Evolutionary conservation across 2,329 filamentous ascomycete species (phyloP), one percentile per base, ranked within the genome.

Genomic region (Teratosphaeria destructans): DNA sequence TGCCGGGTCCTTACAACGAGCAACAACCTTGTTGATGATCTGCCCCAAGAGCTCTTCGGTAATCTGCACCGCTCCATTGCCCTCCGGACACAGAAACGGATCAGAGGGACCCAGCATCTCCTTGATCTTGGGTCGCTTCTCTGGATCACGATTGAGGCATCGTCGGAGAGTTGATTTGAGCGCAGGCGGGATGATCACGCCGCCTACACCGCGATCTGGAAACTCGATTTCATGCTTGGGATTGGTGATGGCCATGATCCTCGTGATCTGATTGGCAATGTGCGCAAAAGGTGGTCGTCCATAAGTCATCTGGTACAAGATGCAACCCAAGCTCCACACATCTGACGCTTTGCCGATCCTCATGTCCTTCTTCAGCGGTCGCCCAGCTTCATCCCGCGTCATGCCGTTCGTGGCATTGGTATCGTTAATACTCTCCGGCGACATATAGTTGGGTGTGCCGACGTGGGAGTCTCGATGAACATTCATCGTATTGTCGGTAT

Each of bases 381-480:
- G 77, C 61, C 68, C 76, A 67, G 74, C 74, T 52, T 78, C 69
- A 54, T 75, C 74, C 3, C 73, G 73, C 27, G 64, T 61, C 67
- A 61, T 67, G 32, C 37, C 27, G 32, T 29, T 29, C 32, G 71
- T 68, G 29, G 85, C 86, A 66, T 95, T 95, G 29, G 86, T 88
- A 74, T 97, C 94, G 71, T 95, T 85, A 55, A 99, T 82, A 2
- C 89, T 91, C 75, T 99, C 94, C 0, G 94, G 94, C 1, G 90
- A 95, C 94, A 99, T 99, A 78, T 96, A 99, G 74, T 95, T 99
- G 3, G 94, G 92, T 0, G 94, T 99, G 59, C 95, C 94, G 63
- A 97, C 86, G 75, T 97, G 91, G 11, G 87, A 89, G 72, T 99
- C 94, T 60, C 94, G 89, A 75, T 99, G 94, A 11, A 99, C 92